Evolutionary conservation across 331 rosid species (phyloP), one percentile per base, ranked within the genome.

Genomic region (Prunus yedoensis): DNA sequence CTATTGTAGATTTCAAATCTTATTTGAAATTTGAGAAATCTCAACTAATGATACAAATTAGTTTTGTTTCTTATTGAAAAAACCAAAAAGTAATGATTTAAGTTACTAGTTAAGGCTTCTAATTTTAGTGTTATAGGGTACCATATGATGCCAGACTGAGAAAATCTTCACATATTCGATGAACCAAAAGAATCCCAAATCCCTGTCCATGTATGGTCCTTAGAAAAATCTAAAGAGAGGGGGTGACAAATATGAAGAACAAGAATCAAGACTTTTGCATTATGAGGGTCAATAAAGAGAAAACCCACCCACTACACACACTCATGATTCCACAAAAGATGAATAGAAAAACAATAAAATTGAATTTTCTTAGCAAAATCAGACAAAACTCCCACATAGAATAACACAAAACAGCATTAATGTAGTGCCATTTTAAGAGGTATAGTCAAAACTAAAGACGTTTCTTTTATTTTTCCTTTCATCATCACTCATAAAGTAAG

Each of bases 391-490:
- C 73, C 76, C 70, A 41, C 62, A 76, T 64, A 75, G 32, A 66
- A 77, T 82, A 87, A 68, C 73, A 46, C 45, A 76, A 78, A 25
- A 28, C 10, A 46, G 66, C 50, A 76, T 81, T 69, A 59, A 70
- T 72, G 70, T 57, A 74, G 68, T 80, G 77, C 57, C 57, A 75
- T 75, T 81, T 61, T 72, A 61, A 71, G 78, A 46, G 68, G 21
- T 71, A 72, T 86, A 83, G 98, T 90, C 91, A 94, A 91, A 88
- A 87, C 83, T 66, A 38, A 75, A 80, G 85, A 78, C 88, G 73
- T 51, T 70, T 61, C 66, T 64, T 64, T 49, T 46, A 35, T 84
- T 76, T 77, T 68, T 77, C 2, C 68, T 77, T 78, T 77, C 86
- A 79, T 77, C 92, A 78, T 89, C 70, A 49, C n/a, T 84, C 81